These are phyloP conservation scores for Phytophthora lateralis DNA, from an alignment of 352 stramenopile species.

Conservation along the genomic window DNA sequence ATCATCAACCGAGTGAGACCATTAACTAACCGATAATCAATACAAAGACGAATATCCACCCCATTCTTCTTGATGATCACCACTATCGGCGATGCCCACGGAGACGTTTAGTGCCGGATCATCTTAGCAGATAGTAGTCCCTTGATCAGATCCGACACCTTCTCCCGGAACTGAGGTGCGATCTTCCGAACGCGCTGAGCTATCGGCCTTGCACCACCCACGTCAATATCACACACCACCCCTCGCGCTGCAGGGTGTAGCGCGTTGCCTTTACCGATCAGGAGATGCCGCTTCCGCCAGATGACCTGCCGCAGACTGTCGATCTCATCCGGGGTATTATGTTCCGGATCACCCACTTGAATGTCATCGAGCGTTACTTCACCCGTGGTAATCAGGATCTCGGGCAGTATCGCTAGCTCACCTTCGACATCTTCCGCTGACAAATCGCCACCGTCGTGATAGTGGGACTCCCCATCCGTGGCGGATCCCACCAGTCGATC, in stretches of 20 bases:
- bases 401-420: conserved; percentile 9
- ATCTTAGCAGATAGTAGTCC: too few relatives aligned
- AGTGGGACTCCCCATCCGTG: too few relatives aligned
- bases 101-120: neutral
- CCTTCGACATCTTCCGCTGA: too few relatives aligned
- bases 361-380: conserved; percentile 29
- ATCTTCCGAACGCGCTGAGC: conserved; percentile 5
- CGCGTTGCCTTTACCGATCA: conserved; percentile 38
- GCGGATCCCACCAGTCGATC: too few relatives aligned
- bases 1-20: neutral
- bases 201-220: conserved; percentile 2
- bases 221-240: conserved; percentile 26
- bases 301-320: conserved; percentile 23
- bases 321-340: conserved; percentile 18
- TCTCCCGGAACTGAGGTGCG: neutral
- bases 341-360: conserved; percentile 7
- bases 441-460: neutral
- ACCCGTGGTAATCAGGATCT: neutral
- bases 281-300: conserved; percentile 11
- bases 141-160: neutral
- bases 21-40: neutral
- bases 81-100: too few relatives aligned
- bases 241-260: conserved; percentile 16
- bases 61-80: neutral
- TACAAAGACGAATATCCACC: neutral